Evolutionary conservation across 306 rosid genomes (phyloP), one percentile per base, ranked within the genome.

Genomic region (Vigna radiata): DNA sequence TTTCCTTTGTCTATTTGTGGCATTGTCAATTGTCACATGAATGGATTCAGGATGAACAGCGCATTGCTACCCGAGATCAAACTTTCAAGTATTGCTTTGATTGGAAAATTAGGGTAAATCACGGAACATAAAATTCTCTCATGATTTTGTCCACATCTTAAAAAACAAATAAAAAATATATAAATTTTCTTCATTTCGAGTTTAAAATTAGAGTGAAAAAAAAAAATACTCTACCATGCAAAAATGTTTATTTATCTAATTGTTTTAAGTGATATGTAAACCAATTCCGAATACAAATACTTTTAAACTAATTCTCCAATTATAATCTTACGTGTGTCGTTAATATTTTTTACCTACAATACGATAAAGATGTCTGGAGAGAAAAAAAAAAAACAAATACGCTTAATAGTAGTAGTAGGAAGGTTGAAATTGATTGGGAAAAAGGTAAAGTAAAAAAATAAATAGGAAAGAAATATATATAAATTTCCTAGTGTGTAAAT

Each of bases 21-120:
- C 55, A 43, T 75, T 43, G 79, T 72, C 82, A 71, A 73, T 77
- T 67, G 64, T 82, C 82, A 56, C 79, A 43, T 54, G 82, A 82
- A 41, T 8, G 13, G 14, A 46, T 75, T 63, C 62, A 50, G 65
- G 81, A 50, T 68, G 41, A 31, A 15, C 52, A 18, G 31, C 31
- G 61, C 36, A 61, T 12, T 25, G 6, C 4, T 36, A 41, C 1
- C 52, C 50, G 41, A 10, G 18, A 55, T 47, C 23, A 29, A 64
- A 31, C 52, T 63, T 64, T 21, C 25, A 8, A 61, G 4, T 48
- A 52, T 43, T 55, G 37, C 6, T 66, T 43, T 41, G 11, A 5
- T 44, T n/a, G 37, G 12, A 66, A 43, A 12, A 25, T 25, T 25
- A 25, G 27, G 27, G 27, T 25, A 25, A 25, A 25, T 25, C 27